These are phyloP conservation scores for Medicago lupulina DNA, from an alignment of 306 rosid species.

Conservation along the genomic window DNA sequence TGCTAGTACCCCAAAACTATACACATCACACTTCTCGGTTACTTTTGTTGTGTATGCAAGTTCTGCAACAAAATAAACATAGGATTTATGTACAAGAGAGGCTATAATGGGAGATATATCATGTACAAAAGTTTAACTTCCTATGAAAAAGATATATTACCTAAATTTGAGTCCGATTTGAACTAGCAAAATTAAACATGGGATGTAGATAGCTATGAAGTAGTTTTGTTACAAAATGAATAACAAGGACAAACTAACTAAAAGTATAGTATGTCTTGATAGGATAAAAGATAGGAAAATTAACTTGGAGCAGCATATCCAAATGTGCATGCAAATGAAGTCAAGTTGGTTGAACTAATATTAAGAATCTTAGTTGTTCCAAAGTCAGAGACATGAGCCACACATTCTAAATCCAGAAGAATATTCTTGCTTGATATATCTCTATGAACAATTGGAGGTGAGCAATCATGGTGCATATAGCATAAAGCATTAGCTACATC, in stretches of 20 bases:
- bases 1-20: background rate
- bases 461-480: background rate
- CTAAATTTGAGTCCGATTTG: too few species aligned
- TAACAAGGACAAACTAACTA: too few species aligned
- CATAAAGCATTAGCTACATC: background rate
- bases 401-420: background rate
- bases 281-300: background rate
- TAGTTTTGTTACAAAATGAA: too few species aligned
- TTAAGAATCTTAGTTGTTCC: background rate
- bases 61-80: background rate
- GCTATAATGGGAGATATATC: too few species aligned
- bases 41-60: background rate
- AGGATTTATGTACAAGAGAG: too few species aligned
- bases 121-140: too few species aligned
- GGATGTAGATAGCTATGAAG: too few species aligned
- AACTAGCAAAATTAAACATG: too few species aligned
- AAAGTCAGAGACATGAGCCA: background rate
- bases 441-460: background rate
- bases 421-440: background rate
- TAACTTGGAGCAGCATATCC: background rate
- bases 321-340: background rate
- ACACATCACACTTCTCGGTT: background rate
- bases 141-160: too few species aligned
- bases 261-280: too few species aligned
- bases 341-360: background rate